phyloP scores from a whole-genome alignment of 2,329 filamentous ascomycete species.

The Fonsecaea pedrosoi region DNA sequence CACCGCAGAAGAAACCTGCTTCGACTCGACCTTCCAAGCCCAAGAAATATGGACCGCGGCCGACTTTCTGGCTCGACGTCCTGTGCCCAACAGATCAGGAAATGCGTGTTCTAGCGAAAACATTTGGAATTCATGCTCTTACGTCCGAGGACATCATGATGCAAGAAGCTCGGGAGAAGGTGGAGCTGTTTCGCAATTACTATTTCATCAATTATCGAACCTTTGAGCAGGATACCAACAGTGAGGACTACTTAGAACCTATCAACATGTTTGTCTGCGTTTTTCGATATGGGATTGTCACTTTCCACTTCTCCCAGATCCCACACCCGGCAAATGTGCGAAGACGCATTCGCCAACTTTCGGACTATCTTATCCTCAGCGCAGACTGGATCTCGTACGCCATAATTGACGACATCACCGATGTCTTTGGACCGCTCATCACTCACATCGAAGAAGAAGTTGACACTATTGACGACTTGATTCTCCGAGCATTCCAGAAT shows the following conservation, averaged over 20 bases:
- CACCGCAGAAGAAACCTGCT: conserved; percentile 51
- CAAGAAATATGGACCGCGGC: conserved; percentile 75
- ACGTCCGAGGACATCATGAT: conserved; percentile 97
- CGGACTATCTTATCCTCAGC: conserved; percentile 89
- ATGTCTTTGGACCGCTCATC: conserved; percentile 91
- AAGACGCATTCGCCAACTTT: conserved; percentile 87
- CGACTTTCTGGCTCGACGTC: conserved; percentile 96
- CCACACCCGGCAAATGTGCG: conserved; percentile 96
- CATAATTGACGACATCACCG: conserved; percentile 97
- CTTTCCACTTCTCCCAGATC: conserved; percentile 92
- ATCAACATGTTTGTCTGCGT: conserved; percentile 98
- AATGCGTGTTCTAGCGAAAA: conserved; percentile 90
- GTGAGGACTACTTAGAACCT: conserved; percentile 88
- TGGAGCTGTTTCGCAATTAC: conserved; percentile 95
- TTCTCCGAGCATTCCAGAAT: conserved; percentile 78
- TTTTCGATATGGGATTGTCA: conserved; percentile 92
- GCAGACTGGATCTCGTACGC: conserved; percentile 99
- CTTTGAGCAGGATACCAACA: conserved; percentile 92
- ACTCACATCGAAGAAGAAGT: conserved; percentile 94
- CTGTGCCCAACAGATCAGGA: conserved; percentile 89
- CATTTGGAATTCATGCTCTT: conserved; percentile 93
- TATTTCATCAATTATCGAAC: conserved; percentile 99
- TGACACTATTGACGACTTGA: conserved; percentile 93
- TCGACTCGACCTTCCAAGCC: conserved; percentile 47
- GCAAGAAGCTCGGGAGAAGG: conserved; percentile 96